Evolutionary conservation across 495 filamentous ascomycete species (phyloP).

Genomic region (Trichoderma reesei): DNA sequence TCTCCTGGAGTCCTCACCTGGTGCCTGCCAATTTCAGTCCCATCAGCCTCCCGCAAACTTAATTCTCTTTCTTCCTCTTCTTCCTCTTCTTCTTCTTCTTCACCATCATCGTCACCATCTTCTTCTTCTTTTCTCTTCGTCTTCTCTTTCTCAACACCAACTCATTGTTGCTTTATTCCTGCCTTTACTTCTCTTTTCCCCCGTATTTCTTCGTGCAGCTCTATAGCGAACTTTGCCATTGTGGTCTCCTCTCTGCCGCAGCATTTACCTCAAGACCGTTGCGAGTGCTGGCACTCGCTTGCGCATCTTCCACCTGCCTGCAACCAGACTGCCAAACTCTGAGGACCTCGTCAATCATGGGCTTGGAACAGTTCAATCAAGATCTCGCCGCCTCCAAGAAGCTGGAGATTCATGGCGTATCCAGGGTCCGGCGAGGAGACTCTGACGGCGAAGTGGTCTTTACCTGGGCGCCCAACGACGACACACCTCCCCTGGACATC

Average conservation of each 20-base stretch:
- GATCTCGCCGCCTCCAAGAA: neutral
- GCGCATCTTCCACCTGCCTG: neutral
- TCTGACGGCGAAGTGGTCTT: conserved; percentile 25
- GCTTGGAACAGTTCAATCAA: neutral
- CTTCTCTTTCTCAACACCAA: no score
- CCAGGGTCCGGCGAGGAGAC: conserved; percentile 9
- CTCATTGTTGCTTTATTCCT: no score
- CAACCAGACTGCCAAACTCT: neutral
- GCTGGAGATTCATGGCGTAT: neutral
- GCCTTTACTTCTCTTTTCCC: no score
- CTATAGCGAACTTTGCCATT: no score
- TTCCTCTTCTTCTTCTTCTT: neutral
- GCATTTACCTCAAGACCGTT: no score
- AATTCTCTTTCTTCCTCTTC: no score
- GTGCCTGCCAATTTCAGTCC: no score
- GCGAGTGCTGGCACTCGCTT: no score
- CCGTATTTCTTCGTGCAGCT: no score
- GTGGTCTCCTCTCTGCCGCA: no score
- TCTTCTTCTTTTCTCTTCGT: neutral
- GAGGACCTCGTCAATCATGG: neutral
- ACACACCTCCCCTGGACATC: conserved; percentile 17
- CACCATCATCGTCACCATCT: neutral
- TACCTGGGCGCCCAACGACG: conserved; percentile 15
- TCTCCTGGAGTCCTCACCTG: no score
- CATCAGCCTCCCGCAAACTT: no score